Base-by-base conservation (phyloP, 2,329 filamentous ascomycete species). In the Colletotrichum sp. region DNA sequence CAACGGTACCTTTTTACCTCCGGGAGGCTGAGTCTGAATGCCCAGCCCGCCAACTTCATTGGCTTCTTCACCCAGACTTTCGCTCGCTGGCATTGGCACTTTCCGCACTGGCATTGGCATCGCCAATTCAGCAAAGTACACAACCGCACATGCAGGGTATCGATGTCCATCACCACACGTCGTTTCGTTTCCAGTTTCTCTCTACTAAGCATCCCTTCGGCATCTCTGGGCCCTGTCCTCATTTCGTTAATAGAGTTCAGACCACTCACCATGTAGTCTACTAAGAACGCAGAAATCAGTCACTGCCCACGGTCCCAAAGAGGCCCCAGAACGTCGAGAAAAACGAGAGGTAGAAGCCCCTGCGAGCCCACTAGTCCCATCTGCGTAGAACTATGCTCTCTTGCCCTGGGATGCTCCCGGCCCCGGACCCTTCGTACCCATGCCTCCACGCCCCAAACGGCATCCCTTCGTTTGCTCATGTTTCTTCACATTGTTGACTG, bases 171-270 rank as follows among this genome's bases (percentile, higher is more conserved):
- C 55, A 57, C 44, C 44, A 60, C 18, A 28, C 16, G 64, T 15
- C 39, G 68, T 67, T 66, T 75, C 68, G 72, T 75, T 72, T 75
- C 60, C 60, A 71, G 13, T 16, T 69, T 57, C 30, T 66, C 49
- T 44, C 62, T 52, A 32, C 24, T 44, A 34, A 26, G 32, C 30
- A 39, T 52, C 44, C 44, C 44, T 52, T 52, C 44, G 18, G 44
- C 44, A 2, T 52, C 44, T 7, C n/a, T 52, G 44, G n/a, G 44
- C n/a, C 44, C 39, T 32, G 16, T 34, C 26, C 15, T 71, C 59
- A 70, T 70, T 21, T 63, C 68, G 57, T 49, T 34, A 52, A 70
- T 63, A 70, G 68, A 70, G 57, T 70, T 63, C 57, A 63, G 57
- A 34, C 68, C 68, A 60, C n/a, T 52, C 6, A 1, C 10, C 44